A percentile compares a stretch with the other conserved stretches of the same genome.
Conservation (phyloP, 306 rosid genomes). For the Gynostemma pentaphyllum region DNA sequence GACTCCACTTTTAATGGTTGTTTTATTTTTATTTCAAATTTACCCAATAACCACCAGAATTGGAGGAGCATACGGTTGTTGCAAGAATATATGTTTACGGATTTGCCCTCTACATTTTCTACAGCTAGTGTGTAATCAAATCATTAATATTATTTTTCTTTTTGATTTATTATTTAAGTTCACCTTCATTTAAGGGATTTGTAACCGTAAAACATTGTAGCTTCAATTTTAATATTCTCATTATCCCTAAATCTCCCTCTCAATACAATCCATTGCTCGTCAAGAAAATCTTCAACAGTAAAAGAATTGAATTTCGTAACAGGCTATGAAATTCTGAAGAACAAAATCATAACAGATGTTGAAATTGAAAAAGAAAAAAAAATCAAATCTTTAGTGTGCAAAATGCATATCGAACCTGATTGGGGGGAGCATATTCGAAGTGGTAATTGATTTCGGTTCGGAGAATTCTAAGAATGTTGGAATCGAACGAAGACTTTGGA, state of each 20-base stretch:
- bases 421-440: conserved; percentile 47
- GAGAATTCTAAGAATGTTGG: conserved; percentile 57
- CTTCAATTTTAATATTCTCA: conserved; percentile 63
- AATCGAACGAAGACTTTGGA: conserved; percentile 48
- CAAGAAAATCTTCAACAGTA: conserved; percentile 51
- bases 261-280: conserved; percentile 57
- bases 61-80: too few relatives aligned
- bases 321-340: conserved; percentile 33
- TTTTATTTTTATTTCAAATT: too few relatives aligned
- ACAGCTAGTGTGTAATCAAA: too few relatives aligned
- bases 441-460: conserved; percentile 50
- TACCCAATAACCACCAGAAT: too few relatives aligned
- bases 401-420: conserved; percentile 34
- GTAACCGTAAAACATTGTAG: conserved; percentile 86
- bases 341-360: background rate
- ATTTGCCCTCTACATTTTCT: too few relatives aligned
- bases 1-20: too few relatives aligned
- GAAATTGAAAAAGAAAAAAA: background rate
- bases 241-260: conserved; percentile 39
- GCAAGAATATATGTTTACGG: too few relatives aligned
- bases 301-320: conserved; percentile 42
- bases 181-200: too few relatives aligned
- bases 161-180: too few relatives aligned
- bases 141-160: too few relatives aligned
- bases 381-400: background rate